A percentile compares a stretch with the other conserved stretches of the same genome.
Conservation (phyloP, 2,329 filamentous ascomycete species). For the Apiospora phragmitis region DNA sequence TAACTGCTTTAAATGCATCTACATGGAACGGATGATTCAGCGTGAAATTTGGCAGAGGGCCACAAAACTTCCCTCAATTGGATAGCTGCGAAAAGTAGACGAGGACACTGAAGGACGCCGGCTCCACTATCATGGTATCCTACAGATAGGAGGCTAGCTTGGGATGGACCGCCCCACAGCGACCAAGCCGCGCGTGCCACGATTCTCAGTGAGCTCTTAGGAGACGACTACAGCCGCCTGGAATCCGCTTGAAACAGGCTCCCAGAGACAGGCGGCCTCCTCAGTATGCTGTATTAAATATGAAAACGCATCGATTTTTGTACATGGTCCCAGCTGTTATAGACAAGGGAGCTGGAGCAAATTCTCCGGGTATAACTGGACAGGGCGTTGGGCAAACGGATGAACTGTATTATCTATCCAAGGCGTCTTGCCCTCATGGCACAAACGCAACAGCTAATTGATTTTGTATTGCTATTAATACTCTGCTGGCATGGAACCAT, state of each 20-base stretch:
- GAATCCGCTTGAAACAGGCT: neutral
- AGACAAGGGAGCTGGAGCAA: neutral
- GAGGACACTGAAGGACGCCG: neutral
- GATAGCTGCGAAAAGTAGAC: slow-evolving; percentile 1
- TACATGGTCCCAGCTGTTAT: slow-evolving; percentile 3
- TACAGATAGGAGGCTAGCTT: neutral
- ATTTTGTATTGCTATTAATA: slow-evolving; percentile 3
- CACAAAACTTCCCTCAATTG: slow-evolving; percentile 5
- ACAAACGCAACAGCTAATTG: slow-evolving; percentile 15
- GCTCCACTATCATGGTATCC: neutral
- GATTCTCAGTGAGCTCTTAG: neutral
- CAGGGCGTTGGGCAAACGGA: slow-evolving; percentile 6
- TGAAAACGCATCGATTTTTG: slow-evolving; percentile 3
- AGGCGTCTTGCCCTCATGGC: neutral
- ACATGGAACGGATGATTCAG: slow-evolving; percentile 8
- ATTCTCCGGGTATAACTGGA: slow-evolving; percentile 5
- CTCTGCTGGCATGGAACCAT: neutral
- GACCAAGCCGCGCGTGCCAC: neutral
- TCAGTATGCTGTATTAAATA: neutral
- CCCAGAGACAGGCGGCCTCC: neutral
- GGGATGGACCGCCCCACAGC: neutral
- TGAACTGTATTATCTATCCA: slow-evolving; percentile 3
- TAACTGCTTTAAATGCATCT: slow-evolving; percentile 29
- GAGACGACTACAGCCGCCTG: neutral
- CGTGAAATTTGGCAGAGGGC: slow-evolving; percentile 1